These are phyloP conservation scores for Solanum hybrid DNA, from an alignment of 305 asterid species.

Conservation along the genomic window DNA sequence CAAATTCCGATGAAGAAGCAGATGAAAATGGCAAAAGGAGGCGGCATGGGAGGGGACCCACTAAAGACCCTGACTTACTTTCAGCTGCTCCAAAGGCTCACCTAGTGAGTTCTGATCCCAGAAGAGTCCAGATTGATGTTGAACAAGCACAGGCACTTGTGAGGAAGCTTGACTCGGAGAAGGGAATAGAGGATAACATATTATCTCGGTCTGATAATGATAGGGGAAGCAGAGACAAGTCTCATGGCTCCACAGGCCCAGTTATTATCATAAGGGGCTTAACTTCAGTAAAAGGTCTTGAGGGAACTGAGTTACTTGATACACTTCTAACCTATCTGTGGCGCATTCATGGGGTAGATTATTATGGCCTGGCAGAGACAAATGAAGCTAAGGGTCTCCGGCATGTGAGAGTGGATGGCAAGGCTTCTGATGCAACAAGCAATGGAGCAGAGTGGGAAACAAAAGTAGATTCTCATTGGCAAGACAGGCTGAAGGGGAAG, in stretches of 20 bases:
- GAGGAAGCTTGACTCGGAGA: constrained; percentile 78
- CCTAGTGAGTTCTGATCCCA: constrained; percentile 66
- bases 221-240: constrained; percentile 74
- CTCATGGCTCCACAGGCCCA: constrained; percentile 90
- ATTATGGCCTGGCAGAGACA: constrained; percentile 76
- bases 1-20: constrained; percentile 75
- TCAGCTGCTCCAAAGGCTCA: constrained; percentile 84
- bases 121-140: constrained; percentile 65
- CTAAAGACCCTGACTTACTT: constrained; percentile 46
- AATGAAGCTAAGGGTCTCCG: constrained; percentile 90
- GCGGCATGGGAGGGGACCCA: constrained; percentile 47
- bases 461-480: constrained; percentile 79
- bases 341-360: constrained; percentile 98
- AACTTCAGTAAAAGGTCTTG: constrained; percentile 79
- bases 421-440: constrained; percentile 34
- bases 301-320: constrained; percentile 91
- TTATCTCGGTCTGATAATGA: constrained; percentile 70
- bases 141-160: constrained; percentile 80
- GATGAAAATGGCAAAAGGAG: constrained; percentile 66
- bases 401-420: constrained; percentile 65
- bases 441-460: constrained; percentile 79
- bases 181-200: constrained; percentile 84
- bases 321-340: constrained; percentile 90
- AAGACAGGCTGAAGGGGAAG: constrained; percentile 77
- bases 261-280: constrained; percentile 74